phyloP scores from a whole-genome alignment of 2,329 filamentous ascomycete genomes.

The Fusarium burgessii region DNA sequence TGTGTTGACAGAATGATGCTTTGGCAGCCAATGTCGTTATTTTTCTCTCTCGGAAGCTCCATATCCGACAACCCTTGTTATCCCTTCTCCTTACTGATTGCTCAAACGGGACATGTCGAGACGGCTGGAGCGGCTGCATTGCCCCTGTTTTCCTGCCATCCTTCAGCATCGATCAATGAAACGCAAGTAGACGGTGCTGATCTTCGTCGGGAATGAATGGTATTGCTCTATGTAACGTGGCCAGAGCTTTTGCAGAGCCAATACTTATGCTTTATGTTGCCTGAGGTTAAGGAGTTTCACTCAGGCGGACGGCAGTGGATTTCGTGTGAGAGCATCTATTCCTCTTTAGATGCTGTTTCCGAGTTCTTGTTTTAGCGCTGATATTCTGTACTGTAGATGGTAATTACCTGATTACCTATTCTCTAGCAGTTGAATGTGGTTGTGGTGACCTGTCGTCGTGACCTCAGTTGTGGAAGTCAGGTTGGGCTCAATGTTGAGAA shows the following conservation, averaged over 20 bases:
- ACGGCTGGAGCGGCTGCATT: neutral
- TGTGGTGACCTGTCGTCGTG: constrained; percentile 8
- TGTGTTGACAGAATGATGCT: neutral
- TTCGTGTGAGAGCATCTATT: constrained; percentile 7
- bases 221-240: constrained; percentile 12
- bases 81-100: constrained; percentile 5
- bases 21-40: neutral
- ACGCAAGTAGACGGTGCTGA: constrained; percentile 16
- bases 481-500: constrained; percentile 19
- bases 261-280: neutral
- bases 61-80: neutral
- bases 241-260: constrained; percentile 12
- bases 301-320: constrained; percentile 18
- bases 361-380: constrained; percentile 41
- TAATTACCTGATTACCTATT: neutral
- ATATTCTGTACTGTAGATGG: neutral
- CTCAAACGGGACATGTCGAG: neutral
- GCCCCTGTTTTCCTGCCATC: constrained; percentile 23
- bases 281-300: constrained; percentile 10
- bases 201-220: constrained; percentile 14
- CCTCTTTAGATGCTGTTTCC: constrained; percentile 33
- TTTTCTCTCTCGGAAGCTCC: neutral
- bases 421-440: neutral
- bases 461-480: neutral
- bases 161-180: constrained; percentile 17